Evolutionary conservation across 2,329 filamentous ascomycete genomes (phyloP).

Genomic region (Beauveria rudraprayagi): DNA sequence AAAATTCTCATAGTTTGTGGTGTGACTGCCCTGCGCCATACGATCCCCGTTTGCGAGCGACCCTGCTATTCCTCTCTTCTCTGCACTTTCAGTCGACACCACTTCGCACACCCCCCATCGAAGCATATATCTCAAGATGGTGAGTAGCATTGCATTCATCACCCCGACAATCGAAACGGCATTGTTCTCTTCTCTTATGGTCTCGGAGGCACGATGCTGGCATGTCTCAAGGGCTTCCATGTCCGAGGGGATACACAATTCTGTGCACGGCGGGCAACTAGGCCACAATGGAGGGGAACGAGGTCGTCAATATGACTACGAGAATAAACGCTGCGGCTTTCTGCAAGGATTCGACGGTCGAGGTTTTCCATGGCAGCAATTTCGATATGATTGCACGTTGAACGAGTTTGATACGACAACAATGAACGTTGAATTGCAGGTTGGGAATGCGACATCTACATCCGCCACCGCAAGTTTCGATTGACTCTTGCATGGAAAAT

Average conservation of each 20-base stretch:
- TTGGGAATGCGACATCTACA: background rate
- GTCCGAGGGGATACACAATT: background rate
- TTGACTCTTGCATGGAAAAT: background rate
- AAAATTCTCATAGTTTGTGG: constrained; percentile 23
- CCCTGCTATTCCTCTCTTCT: constrained; percentile 4
- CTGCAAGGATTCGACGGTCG: background rate
- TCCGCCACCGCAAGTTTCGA: background rate
- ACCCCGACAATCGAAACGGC: background rate
- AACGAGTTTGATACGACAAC: background rate
- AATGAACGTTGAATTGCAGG: background rate
- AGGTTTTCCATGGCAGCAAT: background rate
- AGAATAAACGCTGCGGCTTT: background rate
- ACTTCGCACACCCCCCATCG: constrained; percentile 33
- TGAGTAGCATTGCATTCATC: constrained; percentile 27
- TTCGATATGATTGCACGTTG: background rate
- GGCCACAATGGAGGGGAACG: background rate
- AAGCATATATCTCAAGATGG: constrained; percentile 38
- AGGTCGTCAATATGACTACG: background rate
- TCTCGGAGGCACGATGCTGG: no score
- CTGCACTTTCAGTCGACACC: constrained; percentile 25
- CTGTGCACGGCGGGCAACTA: background rate
- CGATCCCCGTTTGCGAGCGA: constrained; percentile 22
- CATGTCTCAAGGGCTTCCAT: background rate
- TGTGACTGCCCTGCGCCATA: background rate
- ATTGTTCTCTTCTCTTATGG: background rate